Evolutionary conservation across 495 filamentous ascomycete species (phyloP).

Genomic region (Cercophora samala): DNA sequence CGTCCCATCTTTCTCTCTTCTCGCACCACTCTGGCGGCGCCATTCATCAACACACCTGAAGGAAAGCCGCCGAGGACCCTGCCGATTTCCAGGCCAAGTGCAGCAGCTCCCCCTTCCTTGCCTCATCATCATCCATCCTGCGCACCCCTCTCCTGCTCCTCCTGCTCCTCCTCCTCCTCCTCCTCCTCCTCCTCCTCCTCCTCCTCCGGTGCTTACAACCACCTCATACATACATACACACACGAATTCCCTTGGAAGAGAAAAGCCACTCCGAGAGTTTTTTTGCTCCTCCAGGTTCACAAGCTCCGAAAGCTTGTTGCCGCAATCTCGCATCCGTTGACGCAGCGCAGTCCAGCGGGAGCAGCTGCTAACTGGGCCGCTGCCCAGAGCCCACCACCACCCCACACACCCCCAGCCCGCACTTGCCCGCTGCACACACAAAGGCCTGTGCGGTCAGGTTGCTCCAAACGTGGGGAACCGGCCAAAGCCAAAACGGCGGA

Average conservation of each 20-base stretch:
- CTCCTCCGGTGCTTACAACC: neutral
- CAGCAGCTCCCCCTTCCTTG: no score
- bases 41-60: neutral
- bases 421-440: slow-evolving; percentile 6
- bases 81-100: neutral
- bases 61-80: neutral
- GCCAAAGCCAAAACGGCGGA: slow-evolving; percentile 19
- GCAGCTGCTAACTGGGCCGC: slow-evolving; percentile 5
- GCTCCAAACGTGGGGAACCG: slow-evolving; percentile 28
- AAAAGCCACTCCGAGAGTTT: neutral
- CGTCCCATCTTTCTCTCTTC: neutral
- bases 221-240: neutral
- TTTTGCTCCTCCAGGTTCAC: neutral
- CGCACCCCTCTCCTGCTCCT: neutral
- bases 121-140: neutral
- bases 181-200: neutral
- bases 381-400: neutral
- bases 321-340: slow-evolving; percentile 3
- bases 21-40: slow-evolving; percentile 1
- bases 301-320: slow-evolving; percentile 3
- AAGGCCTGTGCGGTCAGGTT: slow-evolving; percentile 33
- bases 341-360: slow-evolving; percentile 1
- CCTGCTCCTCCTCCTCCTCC: no score
- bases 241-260: neutral
- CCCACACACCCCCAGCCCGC: slow-evolving; percentile 7